Base-by-base conservation (phyloP, 1,139 yeast species). In the Kodamaea anthophila region DNA sequence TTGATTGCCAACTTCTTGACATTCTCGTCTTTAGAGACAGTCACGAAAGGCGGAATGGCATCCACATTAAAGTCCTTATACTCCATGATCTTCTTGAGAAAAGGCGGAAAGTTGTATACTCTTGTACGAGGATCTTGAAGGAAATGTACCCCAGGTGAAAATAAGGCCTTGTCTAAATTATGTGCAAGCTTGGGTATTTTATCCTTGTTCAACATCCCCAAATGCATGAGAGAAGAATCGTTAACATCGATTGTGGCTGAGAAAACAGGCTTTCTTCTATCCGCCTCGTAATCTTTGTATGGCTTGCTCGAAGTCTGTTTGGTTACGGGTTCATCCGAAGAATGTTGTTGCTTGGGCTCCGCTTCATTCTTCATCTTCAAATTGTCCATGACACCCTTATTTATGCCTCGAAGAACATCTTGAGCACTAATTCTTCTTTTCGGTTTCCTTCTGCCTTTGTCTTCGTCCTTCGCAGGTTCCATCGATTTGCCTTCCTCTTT, bases 61-160 rank as follows among this genome's bases (percentile, higher is more conserved):
- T 68, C 66, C 44, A 78, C 79, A 44, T 83, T 75, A 44, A 86
- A 82, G 28, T 83, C 80, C 21, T 75, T 67, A 23, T 81, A 67
- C n/a, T 75, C 68, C 42, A 82, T 74, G 21, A 88, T 74, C 10
- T 68, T 53, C 41, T 72, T 73, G 31, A 88, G 58, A 36, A 61
- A 64, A 4, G 82, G 77, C 4, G 78, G 63, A 51, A 82, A 87
- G 47, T 85, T 85, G 54, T 68, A 79, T 2, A 77, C 76, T 29
- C 79, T 65, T 0, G 94, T 73, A 36, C 96, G 61, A 12, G 85
- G 79, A 52, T 88, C 96, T 44, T 74, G 77, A 21, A 83, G 56
- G 37, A 74, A 79, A 44, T 88, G 95, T 2, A 86, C 79, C 0
- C 94, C 94, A 0, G 96, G 95, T 11, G 81, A 76, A 47, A 81